A percentile compares a stretch with the other conserved stretches of the same genome.
Conservation (phyloP, 2,329 filamentous ascomycete species). For the Colletotrichum theobromicola region DNA sequence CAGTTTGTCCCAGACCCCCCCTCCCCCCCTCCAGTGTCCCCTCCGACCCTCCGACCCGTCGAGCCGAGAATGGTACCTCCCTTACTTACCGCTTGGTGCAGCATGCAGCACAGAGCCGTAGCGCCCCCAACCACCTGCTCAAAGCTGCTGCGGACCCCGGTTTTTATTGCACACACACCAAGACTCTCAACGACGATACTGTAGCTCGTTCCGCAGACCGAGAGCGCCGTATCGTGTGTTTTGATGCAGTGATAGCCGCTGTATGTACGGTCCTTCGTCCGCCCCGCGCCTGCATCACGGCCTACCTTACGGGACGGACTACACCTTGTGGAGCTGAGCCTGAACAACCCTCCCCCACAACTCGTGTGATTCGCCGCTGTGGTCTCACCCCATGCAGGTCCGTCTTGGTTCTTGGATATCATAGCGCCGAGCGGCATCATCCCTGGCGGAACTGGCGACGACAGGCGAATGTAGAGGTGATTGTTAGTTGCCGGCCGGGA, state of each 20-base stretch:
- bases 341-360: background rate
- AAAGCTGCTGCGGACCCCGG: background rate
- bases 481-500: background rate
- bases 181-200: background rate
- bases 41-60: background rate
- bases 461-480: background rate
- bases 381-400: conserved; percentile 9
- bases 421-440: conserved; percentile 16
- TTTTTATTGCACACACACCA: background rate
- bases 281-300: background rate
- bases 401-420: conserved; percentile 3
- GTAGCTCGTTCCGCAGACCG: background rate
- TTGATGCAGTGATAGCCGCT: background rate
- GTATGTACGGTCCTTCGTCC: background rate
- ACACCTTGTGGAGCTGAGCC: background rate
- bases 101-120: background rate
- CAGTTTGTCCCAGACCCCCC: background rate
- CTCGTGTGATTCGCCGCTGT: conserved; percentile 3
- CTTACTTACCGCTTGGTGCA: background rate
- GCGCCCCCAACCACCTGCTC: background rate
- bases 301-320: background rate
- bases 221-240: background rate
- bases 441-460: background rate
- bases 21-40: background rate
- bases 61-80: background rate